Evolutionary conservation across 2,329 filamentous ascomycete species (phyloP).

Genomic region (Dactylellina cionopaga): DNA sequence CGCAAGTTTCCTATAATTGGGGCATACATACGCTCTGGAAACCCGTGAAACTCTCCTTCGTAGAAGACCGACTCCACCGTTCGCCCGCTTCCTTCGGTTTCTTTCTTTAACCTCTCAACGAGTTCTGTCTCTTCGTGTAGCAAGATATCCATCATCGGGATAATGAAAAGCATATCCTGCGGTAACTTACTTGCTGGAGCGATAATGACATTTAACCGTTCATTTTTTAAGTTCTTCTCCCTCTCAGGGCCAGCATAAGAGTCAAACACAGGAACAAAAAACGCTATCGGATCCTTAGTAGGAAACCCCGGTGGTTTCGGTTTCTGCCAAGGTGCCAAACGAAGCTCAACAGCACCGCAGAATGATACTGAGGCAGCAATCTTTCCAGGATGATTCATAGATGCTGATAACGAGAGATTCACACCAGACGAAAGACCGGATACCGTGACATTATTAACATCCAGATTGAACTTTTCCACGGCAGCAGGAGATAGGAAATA

Average conservation of each 20-base stretch:
- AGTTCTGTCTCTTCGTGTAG: slow-evolving; percentile 62
- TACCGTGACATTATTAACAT: slow-evolving; percentile 62
- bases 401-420: slow-evolving; percentile 61
- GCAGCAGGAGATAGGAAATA: slow-evolving; percentile 61
- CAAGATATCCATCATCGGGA: slow-evolving; percentile 62
- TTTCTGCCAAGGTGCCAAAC: slow-evolving; percentile 62
- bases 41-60: slow-evolving; percentile 59
- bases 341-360: slow-evolving; percentile 62
- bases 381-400: slow-evolving; percentile 58
- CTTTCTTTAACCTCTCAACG: slow-evolving; percentile 59
- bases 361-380: slow-evolving; percentile 60
- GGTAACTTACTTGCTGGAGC: slow-evolving; percentile 60
- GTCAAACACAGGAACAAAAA: slow-evolving; percentile 63
- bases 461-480: slow-evolving; percentile 59
- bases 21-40: slow-evolving; percentile 55
- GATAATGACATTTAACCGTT: slow-evolving; percentile 61
- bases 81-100: slow-evolving; percentile 54
- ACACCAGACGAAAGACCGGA: slow-evolving; percentile 64
- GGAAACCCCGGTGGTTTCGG: slow-evolving; percentile 59
- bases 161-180: slow-evolving; percentile 61
- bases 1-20: background rate
- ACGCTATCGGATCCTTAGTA: slow-evolving; percentile 60
- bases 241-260: slow-evolving; percentile 61
- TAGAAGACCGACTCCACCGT: slow-evolving; percentile 56
- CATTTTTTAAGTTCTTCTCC: slow-evolving; percentile 57